Conservation (phyloP, 805 yeast genomes). For the Ogataea glucozyma region DNA sequence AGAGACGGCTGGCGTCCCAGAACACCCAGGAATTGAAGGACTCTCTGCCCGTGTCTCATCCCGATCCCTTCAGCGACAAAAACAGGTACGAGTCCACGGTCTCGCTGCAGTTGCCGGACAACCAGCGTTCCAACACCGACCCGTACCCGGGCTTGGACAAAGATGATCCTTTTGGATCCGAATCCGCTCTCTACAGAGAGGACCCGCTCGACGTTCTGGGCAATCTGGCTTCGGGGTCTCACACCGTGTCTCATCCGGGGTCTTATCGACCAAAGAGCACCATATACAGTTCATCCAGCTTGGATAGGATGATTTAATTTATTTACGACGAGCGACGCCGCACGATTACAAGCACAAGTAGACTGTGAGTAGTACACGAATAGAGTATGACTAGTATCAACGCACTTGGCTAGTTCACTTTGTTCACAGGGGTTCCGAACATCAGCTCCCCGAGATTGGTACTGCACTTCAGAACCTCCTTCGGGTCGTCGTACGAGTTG, state of each 20-base stretch:
- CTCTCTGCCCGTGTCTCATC: too few relatives aligned
- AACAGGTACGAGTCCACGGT: not conserved
- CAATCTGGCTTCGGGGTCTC: not conserved
- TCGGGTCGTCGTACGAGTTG: slow-evolving; percentile 64
- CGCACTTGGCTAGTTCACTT: too few relatives aligned
- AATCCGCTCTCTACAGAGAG: slow-evolving; percentile 1
- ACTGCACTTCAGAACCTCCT: slow-evolving; percentile 60
- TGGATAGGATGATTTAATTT: slow-evolving; percentile 5
- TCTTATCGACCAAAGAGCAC: slow-evolving; percentile 10
- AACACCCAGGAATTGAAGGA: slow-evolving; percentile 2
- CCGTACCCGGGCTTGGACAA: not conserved
- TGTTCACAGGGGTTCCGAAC: slow-evolving; percentile 67
- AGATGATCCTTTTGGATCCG: not conserved
- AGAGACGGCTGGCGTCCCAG: not conserved
- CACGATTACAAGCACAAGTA: too few relatives aligned
- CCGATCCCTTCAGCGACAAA: not conserved
- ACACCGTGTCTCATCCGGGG: not conserved
- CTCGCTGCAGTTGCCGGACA: not conserved
- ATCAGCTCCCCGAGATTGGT: slow-evolving; percentile 73
- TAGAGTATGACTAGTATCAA: too few relatives aligned
- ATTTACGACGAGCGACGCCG: slow-evolving; percentile 8
- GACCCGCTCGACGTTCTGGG: slow-evolving; percentile 1
- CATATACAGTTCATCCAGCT: slow-evolving; percentile 15
- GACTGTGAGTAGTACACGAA: too few relatives aligned
- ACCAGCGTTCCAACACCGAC: not conserved